These are phyloP conservation scores for Eleusine indica DNA, from an alignment of 176 grass and related monocot species.

Conservation along the genomic window DNA sequence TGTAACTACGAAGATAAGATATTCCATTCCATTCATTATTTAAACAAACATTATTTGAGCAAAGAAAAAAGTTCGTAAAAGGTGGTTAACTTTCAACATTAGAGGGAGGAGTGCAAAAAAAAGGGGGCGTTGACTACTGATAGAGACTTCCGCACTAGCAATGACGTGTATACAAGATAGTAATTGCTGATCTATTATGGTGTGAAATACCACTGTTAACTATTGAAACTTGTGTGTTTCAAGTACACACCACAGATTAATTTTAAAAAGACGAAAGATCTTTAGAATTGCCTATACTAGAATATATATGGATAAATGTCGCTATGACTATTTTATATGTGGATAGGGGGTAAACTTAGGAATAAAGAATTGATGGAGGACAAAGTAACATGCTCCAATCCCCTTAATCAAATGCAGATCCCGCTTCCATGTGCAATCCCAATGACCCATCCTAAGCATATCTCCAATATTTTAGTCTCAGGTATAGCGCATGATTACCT, in stretches of 20 bases:
- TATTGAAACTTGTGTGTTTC: neutral
- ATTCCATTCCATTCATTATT: constrained; percentile 4
- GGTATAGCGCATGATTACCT: constrained; percentile 31
- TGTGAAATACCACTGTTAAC: too few relatives aligned
- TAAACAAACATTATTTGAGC: neutral
- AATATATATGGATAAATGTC: neutral
- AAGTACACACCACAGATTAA: neutral
- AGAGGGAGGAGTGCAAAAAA: neutral
- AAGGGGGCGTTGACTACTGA: neutral
- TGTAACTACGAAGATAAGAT: constrained; percentile 1
- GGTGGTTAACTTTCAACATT: neutral
- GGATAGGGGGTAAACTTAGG: neutral
- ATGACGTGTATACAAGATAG: neutral
- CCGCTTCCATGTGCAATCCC: constrained; percentile 26
- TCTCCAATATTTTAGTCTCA: constrained; percentile 30
- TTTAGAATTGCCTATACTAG: neutral
- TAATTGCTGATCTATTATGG: too few relatives aligned
- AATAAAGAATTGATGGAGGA: constrained; percentile 17
- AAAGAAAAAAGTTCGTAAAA: neutral
- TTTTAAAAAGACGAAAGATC: neutral
- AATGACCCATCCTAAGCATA: constrained; percentile 25
- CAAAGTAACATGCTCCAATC: constrained; percentile 26
- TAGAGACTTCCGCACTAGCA: neutral
- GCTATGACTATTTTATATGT: neutral
- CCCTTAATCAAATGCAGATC: constrained; percentile 19